Evolutionary conservation across 306 rosid species (phyloP), one percentile per base, ranked within the genome.

Genomic region (Trifolium dubium): DNA sequence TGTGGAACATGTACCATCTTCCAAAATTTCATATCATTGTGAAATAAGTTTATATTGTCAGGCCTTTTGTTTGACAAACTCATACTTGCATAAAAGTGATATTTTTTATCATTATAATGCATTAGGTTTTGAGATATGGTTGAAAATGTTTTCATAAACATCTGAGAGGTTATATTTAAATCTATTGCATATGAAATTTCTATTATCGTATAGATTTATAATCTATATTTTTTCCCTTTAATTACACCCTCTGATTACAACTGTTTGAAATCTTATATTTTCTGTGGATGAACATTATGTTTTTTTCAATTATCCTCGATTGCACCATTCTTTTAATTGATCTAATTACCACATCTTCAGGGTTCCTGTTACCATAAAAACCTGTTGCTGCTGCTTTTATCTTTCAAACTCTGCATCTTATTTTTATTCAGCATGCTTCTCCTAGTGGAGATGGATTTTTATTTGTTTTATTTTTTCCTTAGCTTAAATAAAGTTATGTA

Each of bases 1-100:
- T 41, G 49, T 61, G 50, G 50, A 79, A 40, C 67, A n/a, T 71
- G 67, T 58, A 70, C 44, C 71, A 64, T 66, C 71, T 82, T 67
- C 70, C 37, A 46, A 37, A 46, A 32, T 65, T 66, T 35, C 55
- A 41, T 8, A 54, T 60, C 73, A 35, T 60, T 59, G 49, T 51
- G 40, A 67, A 67, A 61, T 67, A 17, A 1, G 23, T 31, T 64
- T 51, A 14, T 11, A 13, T 35, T 77, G 34, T 64, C 49, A 53
- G 55, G 64, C 46, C 12, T 40, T 53, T 39, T 15, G 59, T 5
- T 15, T 50, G 77, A 46, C 58, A 62, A 81, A 15, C 51, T 76
- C 37, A 10, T 5, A 28, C 51, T 50, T 51, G 50, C 58, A 54
- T 69, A 11, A 43, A 39, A 31, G 46, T 70, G 77, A 17, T 64